Evolutionary conservation across 75 land plant genomes (phyloP), one percentile per base, ranked within the genome.

Genomic region (Chamaecyparis obtusa): DNA sequence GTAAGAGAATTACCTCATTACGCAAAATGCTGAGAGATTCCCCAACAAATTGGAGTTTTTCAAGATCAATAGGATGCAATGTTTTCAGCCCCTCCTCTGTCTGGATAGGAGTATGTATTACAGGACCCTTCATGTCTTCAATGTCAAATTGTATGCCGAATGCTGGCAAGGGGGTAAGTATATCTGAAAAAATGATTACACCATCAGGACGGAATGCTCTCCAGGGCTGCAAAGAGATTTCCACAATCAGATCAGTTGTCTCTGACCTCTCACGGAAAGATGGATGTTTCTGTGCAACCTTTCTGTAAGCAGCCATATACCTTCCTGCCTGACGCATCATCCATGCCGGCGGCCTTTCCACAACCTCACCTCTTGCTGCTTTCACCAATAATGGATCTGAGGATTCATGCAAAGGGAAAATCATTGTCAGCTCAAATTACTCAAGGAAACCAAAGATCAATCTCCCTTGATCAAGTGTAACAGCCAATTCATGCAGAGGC

Each of bases 281-380:
- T 71, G 99, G 99, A 76, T 93, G 86, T 87, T 94, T 98, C 94
- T 96, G 93, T 81, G 99, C 96, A 89, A 98, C 94, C 92, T 96
- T 98, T 90, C 95, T 90, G 92, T 98, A 98, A 51, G 89, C 91
- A 87, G 96, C 96, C 99, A 98, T 98, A 87, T 98, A 98, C 92
- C 99, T 92, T 91, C 99, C 99, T 83, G 99, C 99, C 86, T 98
- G 99, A 67, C 99, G 97, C 99, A 98, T 98, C 99, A 98, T 98
- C 99, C 99, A 98, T 89, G 99, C 99, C 30, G 99, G 99, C 43
- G 99, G 97, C 74, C 99, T 89, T 85, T 89, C 91, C 7, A 96
- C 91, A 35, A 84, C 72, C 27, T 94, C 89, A 37, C 97, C 94
- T 89, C 88, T 95, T 35, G 99, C 99, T 83, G 99, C 99, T 91